phyloP scores from a whole-genome alignment of 805 yeast species.

The Metschnikowia peoriensis region DNA sequence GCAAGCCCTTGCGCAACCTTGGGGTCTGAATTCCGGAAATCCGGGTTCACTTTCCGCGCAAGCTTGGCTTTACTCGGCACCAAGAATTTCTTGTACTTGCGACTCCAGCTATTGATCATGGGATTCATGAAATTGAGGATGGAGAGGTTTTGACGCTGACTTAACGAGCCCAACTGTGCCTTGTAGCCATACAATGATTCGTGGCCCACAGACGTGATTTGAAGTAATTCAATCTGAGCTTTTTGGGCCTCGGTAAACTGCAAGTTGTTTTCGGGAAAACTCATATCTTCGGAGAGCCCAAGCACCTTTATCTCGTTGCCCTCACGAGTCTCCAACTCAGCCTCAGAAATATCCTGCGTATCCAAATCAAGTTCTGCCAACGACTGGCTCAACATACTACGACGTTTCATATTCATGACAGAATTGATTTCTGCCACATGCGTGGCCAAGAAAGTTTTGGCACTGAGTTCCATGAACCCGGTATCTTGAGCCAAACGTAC shows the following conservation, averaged over 20 bases:
- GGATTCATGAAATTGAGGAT: slow-evolving; percentile 74
- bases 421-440: slow-evolving; percentile 81
- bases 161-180: slow-evolving; percentile 49
- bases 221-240: slow-evolving; percentile 77
- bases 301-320: slow-evolving; percentile 28
- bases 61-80: slow-evolving; percentile 46
- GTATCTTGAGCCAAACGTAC: slow-evolving; percentile 83
- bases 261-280: slow-evolving; percentile 26
- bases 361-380: slow-evolving; percentile 63
- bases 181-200: slow-evolving; percentile 75
- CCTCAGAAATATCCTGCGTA: slow-evolving; percentile 39
- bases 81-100: slow-evolving; percentile 56
- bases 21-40: slow-evolving; percentile 29
- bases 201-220: slow-evolving; percentile 78
- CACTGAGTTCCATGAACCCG: slow-evolving; percentile 71
- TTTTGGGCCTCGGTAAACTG: slow-evolving; percentile 61
- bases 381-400: slow-evolving; percentile 74
- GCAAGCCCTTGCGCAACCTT: slow-evolving; percentile 39
- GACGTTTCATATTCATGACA: slow-evolving; percentile 76
- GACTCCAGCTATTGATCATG: slow-evolving; percentile 74
- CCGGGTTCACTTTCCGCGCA: slow-evolving; percentile 29
- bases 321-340: slow-evolving; percentile 28
- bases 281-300: slow-evolving; percentile 22
- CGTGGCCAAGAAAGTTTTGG: slow-evolving; percentile 76
- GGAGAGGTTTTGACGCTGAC: slow-evolving; percentile 65